These are phyloP conservation scores for Collybia sp. DNA, from an alignment of 768 basidiomycete species.

Conservation along the genomic window DNA sequence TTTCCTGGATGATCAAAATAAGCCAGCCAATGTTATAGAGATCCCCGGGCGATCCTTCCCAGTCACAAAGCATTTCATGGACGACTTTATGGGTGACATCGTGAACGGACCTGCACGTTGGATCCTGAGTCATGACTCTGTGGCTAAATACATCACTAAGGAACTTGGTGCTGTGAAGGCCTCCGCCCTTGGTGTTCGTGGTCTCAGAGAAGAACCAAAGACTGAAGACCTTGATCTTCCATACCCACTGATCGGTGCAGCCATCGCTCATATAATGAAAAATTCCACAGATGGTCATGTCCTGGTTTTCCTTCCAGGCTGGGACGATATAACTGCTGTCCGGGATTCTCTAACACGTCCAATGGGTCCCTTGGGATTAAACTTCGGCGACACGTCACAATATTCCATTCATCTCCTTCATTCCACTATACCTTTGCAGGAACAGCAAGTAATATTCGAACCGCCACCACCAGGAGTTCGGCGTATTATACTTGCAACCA, in stretches of 20 bases:
- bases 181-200: conserved; percentile 19
- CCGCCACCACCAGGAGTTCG: conserved; percentile 74
- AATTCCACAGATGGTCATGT: conserved; percentile 80
- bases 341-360: conserved; percentile 57
- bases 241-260: conserved; percentile 73
- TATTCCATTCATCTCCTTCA: conserved; percentile 81
- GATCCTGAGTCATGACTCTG: conserved; percentile 69
- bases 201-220: conserved; percentile 9
- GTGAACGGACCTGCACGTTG: conserved; percentile 39
- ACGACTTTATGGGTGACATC: conserved; percentile 64
- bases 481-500: conserved; percentile 88
- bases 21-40: conserved; percentile 67
- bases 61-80: conserved; percentile 76
- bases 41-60: conserved; percentile 92
- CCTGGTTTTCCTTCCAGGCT: conserved; percentile 88
- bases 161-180: conserved; percentile 46
- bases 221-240: conserved; percentile 72
- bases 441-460: conserved; percentile 88
- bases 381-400: conserved; percentile 54
- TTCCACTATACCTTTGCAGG: conserved; percentile 81
- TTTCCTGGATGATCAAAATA: conserved; percentile 61
- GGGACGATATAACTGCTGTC: conserved; percentile 82
- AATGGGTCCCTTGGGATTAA: conserved; percentile 44
- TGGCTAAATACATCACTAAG: conserved; percentile 64
- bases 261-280: conserved; percentile 72